Base-by-base conservation (phyloP, 805 yeast genomes). In the Ogataea methanolica region DNA sequence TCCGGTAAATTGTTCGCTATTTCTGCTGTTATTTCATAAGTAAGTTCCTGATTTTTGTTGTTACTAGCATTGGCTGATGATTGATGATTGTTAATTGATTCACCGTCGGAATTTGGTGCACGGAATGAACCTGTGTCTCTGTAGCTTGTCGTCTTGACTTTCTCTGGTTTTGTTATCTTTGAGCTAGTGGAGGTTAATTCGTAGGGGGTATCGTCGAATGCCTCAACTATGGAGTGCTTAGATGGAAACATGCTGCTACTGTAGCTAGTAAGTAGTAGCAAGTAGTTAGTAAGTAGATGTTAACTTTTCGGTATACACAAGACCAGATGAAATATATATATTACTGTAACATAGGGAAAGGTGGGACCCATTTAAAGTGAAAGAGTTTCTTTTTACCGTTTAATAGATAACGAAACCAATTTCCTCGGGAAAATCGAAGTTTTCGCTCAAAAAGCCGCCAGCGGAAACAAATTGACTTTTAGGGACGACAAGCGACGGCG, bases 21-120 rank as follows among this genome's bases (percentile, higher is more conserved):
- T 2, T 73, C 52, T 2, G 74, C 65, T 11, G 77, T 65, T 35
- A 70, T 65, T 5, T 70, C 42, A 16, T 49, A 52, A 49, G 70
- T 79, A 26, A 11, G 12, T 26, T 26, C 31, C 9, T 26, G 31
- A 26, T 26, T 19, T 19, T 19, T 26, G 31, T 26, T 26, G 31
- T 26, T 26, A 26, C 4, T 26, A 26, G 31, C 31, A 11, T 11
- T 11, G 9, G 8, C 5, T 36, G 39, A 6, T 16, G 39, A 17
- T 36, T 36, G 19, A 36, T 5, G 15, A 6, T n/a, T 22, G 19
- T 6, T 16, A 16, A 16, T 36, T 36, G 39, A 16, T 36, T 17
- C 39, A n/a, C 9, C 19, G 39, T 17, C 7, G 11, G 39, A 17
- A 6, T 17, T 36, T 12, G 39, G 15, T 16, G 22, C 14, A n/a